Evolutionary conservation across 306 rosid species (phyloP).

Genomic region (Astragalus membranaceus): DNA sequence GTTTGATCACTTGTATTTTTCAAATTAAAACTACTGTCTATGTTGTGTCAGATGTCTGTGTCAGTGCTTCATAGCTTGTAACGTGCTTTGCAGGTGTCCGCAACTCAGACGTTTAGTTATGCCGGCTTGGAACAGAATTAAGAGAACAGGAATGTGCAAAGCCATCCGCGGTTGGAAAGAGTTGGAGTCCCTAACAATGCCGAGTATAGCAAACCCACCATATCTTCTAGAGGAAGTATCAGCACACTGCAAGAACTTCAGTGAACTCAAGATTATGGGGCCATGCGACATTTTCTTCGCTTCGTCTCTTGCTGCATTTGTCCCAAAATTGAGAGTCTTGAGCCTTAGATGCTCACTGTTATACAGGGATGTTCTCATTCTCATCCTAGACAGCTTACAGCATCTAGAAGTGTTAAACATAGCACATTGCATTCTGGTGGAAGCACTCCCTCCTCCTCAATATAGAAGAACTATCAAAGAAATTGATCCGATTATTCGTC

Average conservation of each 20-base stretch:
- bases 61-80: too few relatives aligned
- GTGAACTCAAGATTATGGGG: constrained; percentile 78
- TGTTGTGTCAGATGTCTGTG: too few relatives aligned
- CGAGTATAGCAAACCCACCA: constrained; percentile 59
- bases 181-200: constrained; percentile 75
- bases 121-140: constrained; percentile 85
- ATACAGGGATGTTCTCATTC: constrained; percentile 41
- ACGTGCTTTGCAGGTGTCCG: constrained; percentile 42
- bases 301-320: constrained; percentile 31
- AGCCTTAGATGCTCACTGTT: constrained; percentile 65
- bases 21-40: too few relatives aligned
- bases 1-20: too few relatives aligned
- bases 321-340: constrained; percentile 60
- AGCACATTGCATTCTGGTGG: constrained; percentile 55
- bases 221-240: constrained; percentile 62
- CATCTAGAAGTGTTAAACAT: constrained; percentile 70
- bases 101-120: constrained; percentile 51
- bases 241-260: constrained; percentile 51
- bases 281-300: constrained; percentile 56
- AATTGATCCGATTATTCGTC: constrained; percentile 38
- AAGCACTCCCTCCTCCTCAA: constrained; percentile 38
- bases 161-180: constrained; percentile 63
- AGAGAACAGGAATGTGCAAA: constrained; percentile 68
- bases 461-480: constrained; percentile 25
- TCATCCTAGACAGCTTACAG: constrained; percentile 40